Percentiles rank a stretch among this genome's conserved stretches.
These are phyloP conservation scores for Rhexocercosporidium sp. DNA, from an alignment of 2,329 filamentous ascomycete species.

Conservation along the genomic window DNA sequence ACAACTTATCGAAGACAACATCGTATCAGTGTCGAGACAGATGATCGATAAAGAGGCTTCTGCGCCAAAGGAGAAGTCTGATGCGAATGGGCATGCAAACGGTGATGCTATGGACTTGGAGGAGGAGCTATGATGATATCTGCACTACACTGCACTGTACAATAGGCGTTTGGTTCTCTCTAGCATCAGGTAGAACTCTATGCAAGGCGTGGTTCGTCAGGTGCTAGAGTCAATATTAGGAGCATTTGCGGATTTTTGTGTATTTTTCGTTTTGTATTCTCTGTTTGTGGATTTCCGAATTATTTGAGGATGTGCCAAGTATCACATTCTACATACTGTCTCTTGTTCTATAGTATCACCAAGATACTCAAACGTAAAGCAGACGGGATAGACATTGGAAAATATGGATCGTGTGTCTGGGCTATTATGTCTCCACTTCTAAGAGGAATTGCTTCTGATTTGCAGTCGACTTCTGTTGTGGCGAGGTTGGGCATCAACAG, in stretches of 20 bases:
- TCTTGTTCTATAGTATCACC: too few relatives aligned
- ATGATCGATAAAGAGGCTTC: conserved; percentile 99
- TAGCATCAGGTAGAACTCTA: conserved; percentile 26
- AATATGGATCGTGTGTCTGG: too few relatives aligned
- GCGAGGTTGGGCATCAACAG: conserved; percentile 1
- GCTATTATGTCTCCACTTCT: neutral
- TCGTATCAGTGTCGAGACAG: conserved; percentile 95
- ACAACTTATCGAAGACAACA: conserved; percentile 98
- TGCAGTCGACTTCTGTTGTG: neutral
- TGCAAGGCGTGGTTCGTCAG: conserved; percentile 26
- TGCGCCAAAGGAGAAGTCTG: conserved; percentile 73
- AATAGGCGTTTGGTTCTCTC: conserved; percentile 42
- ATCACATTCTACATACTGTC: neutral
- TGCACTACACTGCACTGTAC: conserved; percentile 51
- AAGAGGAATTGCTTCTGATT: neutral
- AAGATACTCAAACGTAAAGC: too few relatives aligned
- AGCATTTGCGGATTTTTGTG: conserved; percentile 3
- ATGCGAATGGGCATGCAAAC: conserved; percentile 50
- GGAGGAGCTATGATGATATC: conserved; percentile 46
- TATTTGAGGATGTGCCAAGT: neutral
- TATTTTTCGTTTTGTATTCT: too few relatives aligned
- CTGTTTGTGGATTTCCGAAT: neutral
- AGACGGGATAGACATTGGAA: too few relatives aligned
- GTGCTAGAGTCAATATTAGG: conserved; percentile 25
- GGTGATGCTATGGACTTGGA: conserved; percentile 42